Conservation (phyloP, 2,329 filamentous ascomycete genomes). For the Colletotrichum lentis region DNA sequence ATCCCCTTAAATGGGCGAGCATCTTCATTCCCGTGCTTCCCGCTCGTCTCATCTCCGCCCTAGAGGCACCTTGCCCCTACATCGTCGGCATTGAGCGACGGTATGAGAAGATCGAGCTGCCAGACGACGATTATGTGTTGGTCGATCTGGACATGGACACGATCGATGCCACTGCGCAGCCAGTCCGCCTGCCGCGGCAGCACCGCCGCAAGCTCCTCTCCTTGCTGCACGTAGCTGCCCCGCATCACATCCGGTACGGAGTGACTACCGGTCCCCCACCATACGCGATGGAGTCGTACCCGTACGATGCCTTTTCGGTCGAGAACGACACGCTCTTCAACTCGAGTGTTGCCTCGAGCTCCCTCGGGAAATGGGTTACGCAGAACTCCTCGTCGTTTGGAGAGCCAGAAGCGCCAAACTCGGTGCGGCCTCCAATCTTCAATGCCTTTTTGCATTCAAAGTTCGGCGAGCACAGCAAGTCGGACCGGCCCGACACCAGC, state of each 20-base stretch:
- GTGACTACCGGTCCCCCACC: conserved; percentile 88
- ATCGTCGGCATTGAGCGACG: conserved; percentile 95
- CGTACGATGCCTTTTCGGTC: conserved; percentile 86
- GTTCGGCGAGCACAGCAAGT: conserved; percentile 65
- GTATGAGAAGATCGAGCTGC: conserved; percentile 85
- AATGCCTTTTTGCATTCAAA: conserved; percentile 88
- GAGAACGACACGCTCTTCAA: conserved; percentile 86
- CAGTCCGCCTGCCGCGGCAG: conserved; percentile 83
- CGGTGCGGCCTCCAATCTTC: conserved; percentile 74
- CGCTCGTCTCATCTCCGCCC: conserved; percentile 83
- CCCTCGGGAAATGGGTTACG: conserved; percentile 84
- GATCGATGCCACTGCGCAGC: conserved; percentile 83
- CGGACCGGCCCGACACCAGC: conserved; percentile 81
- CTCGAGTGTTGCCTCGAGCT: conserved; percentile 72
- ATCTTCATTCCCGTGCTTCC: conserved; percentile 94
- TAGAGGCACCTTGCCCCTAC: conserved; percentile 95
- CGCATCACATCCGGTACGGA: conserved; percentile 86
- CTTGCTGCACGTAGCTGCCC: conserved; percentile 86
- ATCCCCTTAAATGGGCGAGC: conserved; percentile 91
- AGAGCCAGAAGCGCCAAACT: conserved; percentile 63
- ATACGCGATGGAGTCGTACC: conserved; percentile 92
- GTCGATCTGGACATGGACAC: conserved; percentile 92
- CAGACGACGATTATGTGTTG: conserved; percentile 93
- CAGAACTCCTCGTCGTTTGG: conserved; percentile 91
- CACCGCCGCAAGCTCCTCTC: conserved; percentile 89